Evolutionary conservation across 2,329 filamentous ascomycete species (phyloP).

Genomic region (Aspergillus chevalieri): DNA sequence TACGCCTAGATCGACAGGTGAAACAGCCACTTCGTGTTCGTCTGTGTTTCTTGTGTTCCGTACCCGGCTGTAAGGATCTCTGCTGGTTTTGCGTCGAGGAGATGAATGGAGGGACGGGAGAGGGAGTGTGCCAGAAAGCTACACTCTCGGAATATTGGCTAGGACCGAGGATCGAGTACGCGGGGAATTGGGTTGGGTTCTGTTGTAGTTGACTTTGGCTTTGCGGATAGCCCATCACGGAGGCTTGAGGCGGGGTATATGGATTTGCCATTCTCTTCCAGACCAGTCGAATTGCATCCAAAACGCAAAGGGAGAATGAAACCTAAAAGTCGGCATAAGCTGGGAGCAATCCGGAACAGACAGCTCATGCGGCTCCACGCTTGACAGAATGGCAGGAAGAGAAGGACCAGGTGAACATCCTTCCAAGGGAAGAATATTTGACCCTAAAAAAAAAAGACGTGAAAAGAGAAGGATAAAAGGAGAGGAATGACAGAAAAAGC

Average conservation of each 20-base stretch:
- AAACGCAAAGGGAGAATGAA: constrained; percentile 5
- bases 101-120: neutral
- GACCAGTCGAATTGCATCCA: constrained; percentile 13
- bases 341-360: constrained; percentile 5
- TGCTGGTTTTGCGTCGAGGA: constrained; percentile 24
- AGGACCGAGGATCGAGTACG: constrained; percentile 29
- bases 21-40: constrained; percentile 90
- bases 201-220: constrained; percentile 14
- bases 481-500: neutral
- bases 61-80: constrained; percentile 23
- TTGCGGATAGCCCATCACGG: constrained; percentile 21
- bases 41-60: constrained; percentile 81
- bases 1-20: constrained; percentile 80
- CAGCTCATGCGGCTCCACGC: constrained; percentile 5
- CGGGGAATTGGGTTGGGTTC: constrained; percentile 21
- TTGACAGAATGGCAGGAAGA: constrained; percentile 5
- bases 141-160: constrained; percentile 38
- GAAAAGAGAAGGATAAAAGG: neutral
- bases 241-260: constrained; percentile 23
- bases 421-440: neutral
- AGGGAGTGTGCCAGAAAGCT: constrained; percentile 38
- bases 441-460: no score
- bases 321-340: constrained; percentile 12
- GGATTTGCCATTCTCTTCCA: constrained; percentile 24
- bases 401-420: constrained; percentile 8